phyloP scores from a whole-genome alignment of 352 stramenopile species.

The Thraustochytrium sp. region DNA sequence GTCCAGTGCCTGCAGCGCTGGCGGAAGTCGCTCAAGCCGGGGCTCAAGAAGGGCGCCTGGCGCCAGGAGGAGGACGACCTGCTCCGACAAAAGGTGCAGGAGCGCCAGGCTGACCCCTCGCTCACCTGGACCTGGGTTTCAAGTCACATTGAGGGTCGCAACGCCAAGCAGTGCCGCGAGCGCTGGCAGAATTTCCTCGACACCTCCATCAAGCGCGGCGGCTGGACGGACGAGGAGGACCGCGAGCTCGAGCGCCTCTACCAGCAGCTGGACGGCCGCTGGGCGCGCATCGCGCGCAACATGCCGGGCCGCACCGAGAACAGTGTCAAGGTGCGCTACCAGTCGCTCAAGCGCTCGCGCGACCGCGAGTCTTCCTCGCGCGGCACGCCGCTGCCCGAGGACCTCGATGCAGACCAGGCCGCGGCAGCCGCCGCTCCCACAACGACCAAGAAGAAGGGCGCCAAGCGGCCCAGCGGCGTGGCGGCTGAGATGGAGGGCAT shows the following conservation, averaged over 20 bases:
- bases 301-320: slow-evolving; percentile 74
- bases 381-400: too few relatives aligned
- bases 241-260: slow-evolving; percentile 65
- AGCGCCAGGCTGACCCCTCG: slow-evolving; percentile 59
- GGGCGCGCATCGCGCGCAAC: slow-evolving; percentile 71
- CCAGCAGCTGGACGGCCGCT: slow-evolving; percentile 68
- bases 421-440: not conserved
- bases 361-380: slow-evolving; percentile 2
- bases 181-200: slow-evolving; percentile 80
- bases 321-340: slow-evolving; percentile 78
- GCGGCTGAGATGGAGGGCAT: not conserved
- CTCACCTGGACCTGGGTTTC: slow-evolving; percentile 68
- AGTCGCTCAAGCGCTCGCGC: slow-evolving; percentile 61
- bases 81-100: slow-evolving; percentile 70
- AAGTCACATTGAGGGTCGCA: slow-evolving; percentile 69
- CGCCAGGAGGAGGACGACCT: slow-evolving; percentile 76
- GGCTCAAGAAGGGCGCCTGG: slow-evolving; percentile 76
- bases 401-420: too few relatives aligned
- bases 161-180: slow-evolving; percentile 76
- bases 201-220: slow-evolving; percentile 73
- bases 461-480: not conserved
- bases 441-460: slow-evolving; percentile 18
- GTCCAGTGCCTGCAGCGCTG: slow-evolving; percentile 40
- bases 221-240: slow-evolving; percentile 76
- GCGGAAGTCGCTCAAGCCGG: slow-evolving; percentile 77